Evolutionary conservation across 2,329 filamentous ascomycete genomes (phyloP).

Genomic region (Aureobasidium sp.): DNA sequence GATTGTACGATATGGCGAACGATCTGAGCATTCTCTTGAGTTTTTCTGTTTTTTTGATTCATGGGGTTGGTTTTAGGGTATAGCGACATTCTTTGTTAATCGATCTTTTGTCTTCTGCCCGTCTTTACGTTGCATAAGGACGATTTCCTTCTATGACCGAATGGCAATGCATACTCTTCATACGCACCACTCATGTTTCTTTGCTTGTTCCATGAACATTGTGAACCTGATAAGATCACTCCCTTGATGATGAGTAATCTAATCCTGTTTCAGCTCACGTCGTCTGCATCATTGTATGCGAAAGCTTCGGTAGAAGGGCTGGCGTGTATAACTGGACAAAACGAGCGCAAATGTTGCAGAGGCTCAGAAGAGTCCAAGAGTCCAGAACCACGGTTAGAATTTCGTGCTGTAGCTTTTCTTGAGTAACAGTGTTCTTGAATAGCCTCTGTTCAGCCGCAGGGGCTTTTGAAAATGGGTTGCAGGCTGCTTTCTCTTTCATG

Average conservation of each 20-base stretch:
- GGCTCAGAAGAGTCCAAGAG: not conserved
- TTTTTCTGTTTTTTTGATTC: not conserved
- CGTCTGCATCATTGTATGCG: no score
- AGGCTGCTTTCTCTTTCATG: not conserved
- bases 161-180: not conserved
- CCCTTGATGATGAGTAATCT: no score
- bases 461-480: not conserved
- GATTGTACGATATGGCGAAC: slow-evolving; percentile 1
- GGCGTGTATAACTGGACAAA: no score
- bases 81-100: not conserved
- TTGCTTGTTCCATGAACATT: not conserved
- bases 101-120: not conserved
- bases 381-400: not conserved
- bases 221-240: no score
- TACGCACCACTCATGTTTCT: not conserved
- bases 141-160: not conserved
- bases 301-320: no score
- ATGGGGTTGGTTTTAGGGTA: not conserved
- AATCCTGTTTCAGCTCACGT: no score
- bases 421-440: not conserved
- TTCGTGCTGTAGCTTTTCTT: not conserved
- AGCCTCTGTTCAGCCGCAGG: not conserved
- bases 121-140: not conserved
- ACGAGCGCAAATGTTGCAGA: not conserved
- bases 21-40: not conserved